These are phyloP conservation scores for Agaricus sinodeliciosus DNA, from an alignment of 768 basidiomycete species.

Conservation along the genomic window DNA sequence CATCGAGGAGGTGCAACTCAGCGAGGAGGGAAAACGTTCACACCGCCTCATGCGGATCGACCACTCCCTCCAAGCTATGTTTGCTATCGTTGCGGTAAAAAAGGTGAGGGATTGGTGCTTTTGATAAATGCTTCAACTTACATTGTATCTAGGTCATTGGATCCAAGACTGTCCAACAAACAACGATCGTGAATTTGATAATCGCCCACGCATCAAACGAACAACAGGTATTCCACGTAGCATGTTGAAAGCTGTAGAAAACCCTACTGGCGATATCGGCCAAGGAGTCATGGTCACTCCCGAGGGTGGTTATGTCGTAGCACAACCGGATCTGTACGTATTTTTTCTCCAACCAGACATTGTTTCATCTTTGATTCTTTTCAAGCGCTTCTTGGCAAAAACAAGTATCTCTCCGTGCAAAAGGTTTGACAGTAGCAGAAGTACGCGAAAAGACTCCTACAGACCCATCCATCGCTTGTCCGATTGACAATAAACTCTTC, in stretches of 20 bases:
- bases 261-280: conserved; percentile 66
- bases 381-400: conserved; percentile 91
- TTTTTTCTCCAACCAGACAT: background rate
- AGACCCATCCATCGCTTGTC: conserved; percentile 76
- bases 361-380: background rate
- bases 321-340: conserved; percentile 91
- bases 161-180: conserved; percentile 99
- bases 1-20: conserved; percentile 60
- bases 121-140: conserved; percentile 9
- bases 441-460: conserved; percentile 80
- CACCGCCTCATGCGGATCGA: conserved; percentile 49
- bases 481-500: conserved; percentile 89
- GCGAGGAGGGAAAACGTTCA: conserved; percentile 54
- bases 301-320: conserved; percentile 96
- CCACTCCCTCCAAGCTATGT: conserved; percentile 94
- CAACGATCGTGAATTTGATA: conserved; percentile 90
- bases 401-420: conserved; percentile 63
- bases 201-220: conserved; percentile 91
- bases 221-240: conserved; percentile 98
- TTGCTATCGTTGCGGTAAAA: conserved; percentile 97
- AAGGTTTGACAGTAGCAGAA: conserved; percentile 81
- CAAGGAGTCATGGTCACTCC: conserved; percentile 98
- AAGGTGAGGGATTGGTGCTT: conserved; percentile 51
- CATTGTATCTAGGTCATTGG: conserved; percentile 79
- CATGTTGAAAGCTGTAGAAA: conserved; percentile 94